Evolutionary conservation across 78 protist genomes (phyloP).

Genomic region (Isochrysis galbana): DNA sequence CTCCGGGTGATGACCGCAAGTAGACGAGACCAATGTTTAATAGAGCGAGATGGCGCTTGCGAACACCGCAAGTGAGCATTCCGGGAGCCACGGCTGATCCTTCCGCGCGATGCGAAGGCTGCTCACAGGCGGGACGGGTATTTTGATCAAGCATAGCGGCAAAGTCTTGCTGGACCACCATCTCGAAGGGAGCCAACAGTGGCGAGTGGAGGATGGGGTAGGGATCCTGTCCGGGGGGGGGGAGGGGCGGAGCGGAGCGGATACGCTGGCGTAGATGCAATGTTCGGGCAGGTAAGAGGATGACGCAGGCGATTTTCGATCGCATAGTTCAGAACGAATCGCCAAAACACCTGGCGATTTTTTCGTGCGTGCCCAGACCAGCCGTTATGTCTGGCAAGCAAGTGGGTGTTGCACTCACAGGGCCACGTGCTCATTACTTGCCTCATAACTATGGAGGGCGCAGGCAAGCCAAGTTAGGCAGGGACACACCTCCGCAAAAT

Average conservation of each 20-base stretch:
- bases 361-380: no score
- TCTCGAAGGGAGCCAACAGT: background rate
- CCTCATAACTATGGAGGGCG: no score
- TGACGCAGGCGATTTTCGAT: no score
- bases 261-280: no score
- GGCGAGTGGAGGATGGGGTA: background rate
- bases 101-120: background rate
- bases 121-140: background rate
- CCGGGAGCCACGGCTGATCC: background rate
- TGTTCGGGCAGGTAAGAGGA: no score
- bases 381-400: no score
- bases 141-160: background rate
- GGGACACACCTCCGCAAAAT: background rate
- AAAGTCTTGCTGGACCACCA: slow-evolving; percentile 16
- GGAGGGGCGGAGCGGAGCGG: no score
- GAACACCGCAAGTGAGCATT: background rate
- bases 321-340: no score
- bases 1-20: background rate
- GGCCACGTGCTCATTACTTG: no score
- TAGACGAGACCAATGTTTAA: background rate
- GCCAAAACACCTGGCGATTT: no score
- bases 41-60: background rate
- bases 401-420: no score
- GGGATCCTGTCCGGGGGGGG: background rate
- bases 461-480: no score